Percentiles rank a stretch among this genome's conserved stretches.
phyloP scores from a whole-genome alignment of 2,329 filamentous ascomycete species.

The Tolypocladium pustulatum region DNA sequence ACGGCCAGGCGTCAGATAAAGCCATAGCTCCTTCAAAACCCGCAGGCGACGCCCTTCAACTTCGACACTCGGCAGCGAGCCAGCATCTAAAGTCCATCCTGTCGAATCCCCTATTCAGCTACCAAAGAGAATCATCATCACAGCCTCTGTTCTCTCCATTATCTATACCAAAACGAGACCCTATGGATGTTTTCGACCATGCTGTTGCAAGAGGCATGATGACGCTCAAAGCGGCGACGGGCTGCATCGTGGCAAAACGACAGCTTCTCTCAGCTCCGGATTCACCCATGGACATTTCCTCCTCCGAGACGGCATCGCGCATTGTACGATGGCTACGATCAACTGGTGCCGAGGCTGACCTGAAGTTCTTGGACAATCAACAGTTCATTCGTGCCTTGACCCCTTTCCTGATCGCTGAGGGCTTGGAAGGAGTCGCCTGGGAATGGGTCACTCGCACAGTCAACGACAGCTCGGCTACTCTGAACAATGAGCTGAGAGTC shows the following conservation, averaged over 20 bases:
- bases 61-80: conserved; percentile 27
- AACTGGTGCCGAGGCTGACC: conserved; percentile 33
- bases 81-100: conserved; percentile 46
- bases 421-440: conserved; percentile 40
- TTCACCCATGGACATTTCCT: conserved; percentile 19
- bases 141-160: conserved; percentile 6
- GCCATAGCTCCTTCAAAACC: conserved; percentile 7
- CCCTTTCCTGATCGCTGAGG: conserved; percentile 42
- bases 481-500: conserved; percentile 11
- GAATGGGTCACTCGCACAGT: conserved; percentile 37
- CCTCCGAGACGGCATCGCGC: conserved; percentile 33
- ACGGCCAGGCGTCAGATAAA: conserved; percentile 31
- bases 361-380: conserved; percentile 32
- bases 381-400: conserved; percentile 29
- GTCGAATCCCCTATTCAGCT: conserved; percentile 44
- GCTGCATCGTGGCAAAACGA: conserved; percentile 39
- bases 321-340: conserved; percentile 45
- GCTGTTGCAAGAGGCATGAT: conserved; percentile 46
- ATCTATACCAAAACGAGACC: conserved; percentile 23
- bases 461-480: conserved; percentile 11
- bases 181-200: conserved; percentile 44
- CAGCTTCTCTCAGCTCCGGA: conserved; percentile 23
- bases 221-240: conserved; percentile 40
- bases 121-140: conserved; percentile 14
- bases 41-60: conserved; percentile 8